Conservation (phyloP, 305 asterid species). For the Striga hermonthica region DNA sequence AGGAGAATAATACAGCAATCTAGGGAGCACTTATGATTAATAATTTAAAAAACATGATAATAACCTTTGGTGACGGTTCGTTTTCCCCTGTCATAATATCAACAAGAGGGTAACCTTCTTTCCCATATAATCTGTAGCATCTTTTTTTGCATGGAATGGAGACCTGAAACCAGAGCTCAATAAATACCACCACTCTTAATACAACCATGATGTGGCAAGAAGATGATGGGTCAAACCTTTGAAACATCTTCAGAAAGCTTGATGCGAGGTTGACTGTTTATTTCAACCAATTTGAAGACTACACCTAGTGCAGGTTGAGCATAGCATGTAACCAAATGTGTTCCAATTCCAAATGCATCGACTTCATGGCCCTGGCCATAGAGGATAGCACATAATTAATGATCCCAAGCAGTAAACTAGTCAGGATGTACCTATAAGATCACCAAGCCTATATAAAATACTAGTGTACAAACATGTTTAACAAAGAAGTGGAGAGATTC, state of each 20-base stretch:
- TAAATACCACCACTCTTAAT: slow-evolving; percentile 14
- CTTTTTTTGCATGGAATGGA: slow-evolving; percentile 97
- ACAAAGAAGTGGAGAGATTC: no score
- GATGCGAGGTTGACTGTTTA: slow-evolving; percentile 93
- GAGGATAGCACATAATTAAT: slow-evolving; percentile 20
- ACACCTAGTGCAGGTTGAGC: slow-evolving; percentile 97
- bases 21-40: slow-evolving; percentile 2
- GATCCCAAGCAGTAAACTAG: neutral
- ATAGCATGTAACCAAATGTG: slow-evolving; percentile 95
- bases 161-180: slow-evolving; percentile 55
- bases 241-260: slow-evolving; percentile 97
- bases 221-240: slow-evolving; percentile 56
- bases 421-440: neutral
- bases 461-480: no score
- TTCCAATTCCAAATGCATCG: slow-evolving; percentile 94
- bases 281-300: slow-evolving; percentile 96
- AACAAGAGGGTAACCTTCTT: slow-evolving; percentile 93
- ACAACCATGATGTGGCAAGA: slow-evolving; percentile 20
- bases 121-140: slow-evolving; percentile 87
- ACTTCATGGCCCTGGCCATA: slow-evolving; percentile 85
- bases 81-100: slow-evolving; percentile 92
- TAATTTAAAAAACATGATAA: slow-evolving; percentile 6
- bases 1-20: slow-evolving; percentile 2
- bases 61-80: slow-evolving; percentile 93
- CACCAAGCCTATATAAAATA: no score